A percentile compares a stretch with the other conserved stretches of the same genome.
phyloP scores from a whole-genome alignment of 176 grass and related monocot species.

The Aegilops bicornis region DNA sequence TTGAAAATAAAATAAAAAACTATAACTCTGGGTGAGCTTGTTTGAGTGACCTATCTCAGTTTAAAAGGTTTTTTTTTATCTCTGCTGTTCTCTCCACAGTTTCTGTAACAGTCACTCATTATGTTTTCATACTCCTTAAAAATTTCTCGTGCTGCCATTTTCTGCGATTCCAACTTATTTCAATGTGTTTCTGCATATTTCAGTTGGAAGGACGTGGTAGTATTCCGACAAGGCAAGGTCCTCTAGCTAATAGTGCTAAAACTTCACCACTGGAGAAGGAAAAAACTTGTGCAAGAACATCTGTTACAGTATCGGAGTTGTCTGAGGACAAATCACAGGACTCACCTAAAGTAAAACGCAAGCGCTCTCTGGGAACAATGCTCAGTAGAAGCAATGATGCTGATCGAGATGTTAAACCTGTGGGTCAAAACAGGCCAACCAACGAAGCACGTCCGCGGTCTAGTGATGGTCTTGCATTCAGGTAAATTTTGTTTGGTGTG shows the following conservation, averaged over 20 bases:
- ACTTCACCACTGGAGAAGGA: slow-evolving; percentile 58
- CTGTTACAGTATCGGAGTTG: slow-evolving; percentile 30
- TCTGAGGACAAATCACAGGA: slow-evolving; percentile 64
- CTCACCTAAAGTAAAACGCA: slow-evolving; percentile 59
- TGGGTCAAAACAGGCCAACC: slow-evolving; percentile 36
- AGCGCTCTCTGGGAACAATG: slow-evolving; percentile 72
- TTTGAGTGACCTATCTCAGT: not conserved
- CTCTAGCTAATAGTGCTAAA: slow-evolving; percentile 51
- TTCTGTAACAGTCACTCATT: not conserved
- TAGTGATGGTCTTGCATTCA: slow-evolving; percentile 37
- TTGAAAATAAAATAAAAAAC: not conserved
- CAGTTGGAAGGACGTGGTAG: slow-evolving; percentile 64
- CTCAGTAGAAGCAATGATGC: slow-evolving; percentile 59
- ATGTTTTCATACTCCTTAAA: not conserved
- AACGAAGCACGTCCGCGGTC: slow-evolving; percentile 43
- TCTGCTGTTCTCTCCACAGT: not conserved
- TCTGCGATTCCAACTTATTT: not conserved
- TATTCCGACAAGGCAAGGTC: slow-evolving; percentile 53
- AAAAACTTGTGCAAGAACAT: slow-evolving; percentile 46
- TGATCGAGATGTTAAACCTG: slow-evolving; percentile 52
- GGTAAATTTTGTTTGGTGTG: slow-evolving; percentile 11
- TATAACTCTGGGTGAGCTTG: not conserved
- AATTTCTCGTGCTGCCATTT: not conserved
- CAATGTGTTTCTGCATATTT: slow-evolving; percentile 3
- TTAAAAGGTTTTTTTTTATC: not conserved